Percentiles rank a stretch among this genome's conserved stretches.
phyloP scores from a whole-genome alignment of 805 yeast genomes.

The Saturnispora diversa region DNA sequence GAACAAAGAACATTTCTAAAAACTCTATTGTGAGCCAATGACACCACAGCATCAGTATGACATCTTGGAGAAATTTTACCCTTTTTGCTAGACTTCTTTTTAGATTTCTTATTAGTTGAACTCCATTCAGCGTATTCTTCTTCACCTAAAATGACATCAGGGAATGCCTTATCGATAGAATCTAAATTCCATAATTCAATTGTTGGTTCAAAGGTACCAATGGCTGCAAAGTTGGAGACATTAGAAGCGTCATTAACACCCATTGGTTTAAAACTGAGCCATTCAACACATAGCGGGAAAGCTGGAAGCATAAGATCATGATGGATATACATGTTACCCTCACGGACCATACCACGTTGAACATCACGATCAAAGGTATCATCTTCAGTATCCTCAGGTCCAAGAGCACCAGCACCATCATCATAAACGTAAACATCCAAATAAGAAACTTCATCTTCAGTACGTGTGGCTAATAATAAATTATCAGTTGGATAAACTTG shows the following conservation, averaged over 20 bases:
- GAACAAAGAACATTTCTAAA: conserved; percentile 86
- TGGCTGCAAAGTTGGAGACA: conserved; percentile 86
- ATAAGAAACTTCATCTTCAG: conserved; percentile 91
- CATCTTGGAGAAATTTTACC: conserved; percentile 45
- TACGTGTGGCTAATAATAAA: conserved; percentile 81
- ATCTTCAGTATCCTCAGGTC: conserved; percentile 48
- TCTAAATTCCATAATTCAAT: conserved; percentile 97
- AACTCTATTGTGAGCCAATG: conserved; percentile 70
- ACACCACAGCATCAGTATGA: conserved; percentile 90
- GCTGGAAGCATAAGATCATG: conserved; percentile 97
- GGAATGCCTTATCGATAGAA: conserved; percentile 86
- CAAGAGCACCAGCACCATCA: conserved; percentile 72
- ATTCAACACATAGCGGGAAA: conserved; percentile 93
- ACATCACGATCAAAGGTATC: conserved; percentile 67
- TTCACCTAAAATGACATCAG: conserved; percentile 87
- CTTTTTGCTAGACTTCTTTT: conserved; percentile 39
- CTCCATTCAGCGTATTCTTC: conserved; percentile 33
- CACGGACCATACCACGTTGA: conserved; percentile 65
- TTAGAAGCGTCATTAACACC: conserved; percentile 35
- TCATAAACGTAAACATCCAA: conserved; percentile 92
- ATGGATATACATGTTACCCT: conserved; percentile 76
- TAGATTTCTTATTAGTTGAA: conserved; percentile 24
- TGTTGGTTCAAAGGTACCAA: conserved; percentile 96
- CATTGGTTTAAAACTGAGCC: conserved; percentile 74
- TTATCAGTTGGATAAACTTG: conserved; percentile 89